A percentile compares a stretch with the other conserved stretches of the same genome.
Conservation (phyloP, 345 rosid genomes). For the Populus davidiana region DNA sequence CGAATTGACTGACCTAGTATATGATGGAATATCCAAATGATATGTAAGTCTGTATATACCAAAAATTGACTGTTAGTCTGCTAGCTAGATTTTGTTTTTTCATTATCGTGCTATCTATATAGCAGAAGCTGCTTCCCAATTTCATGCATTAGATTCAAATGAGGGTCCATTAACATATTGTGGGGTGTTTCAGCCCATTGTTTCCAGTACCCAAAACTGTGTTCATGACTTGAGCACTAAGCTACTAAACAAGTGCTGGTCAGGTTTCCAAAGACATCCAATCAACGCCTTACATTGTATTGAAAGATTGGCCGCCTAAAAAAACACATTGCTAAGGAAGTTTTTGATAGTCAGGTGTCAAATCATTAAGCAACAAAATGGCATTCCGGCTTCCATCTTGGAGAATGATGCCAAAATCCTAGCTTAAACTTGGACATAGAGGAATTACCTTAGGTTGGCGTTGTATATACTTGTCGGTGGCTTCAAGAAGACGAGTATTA, state of each 20-base stretch:
- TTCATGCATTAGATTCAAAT: neutral
- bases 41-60: too few relatives aligned
- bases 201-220: neutral
- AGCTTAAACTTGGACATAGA: neutral
- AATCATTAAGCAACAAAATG: neutral
- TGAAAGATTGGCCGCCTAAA: neutral
- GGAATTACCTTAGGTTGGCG: constrained; percentile 82
- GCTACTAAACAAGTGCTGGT: neutral
- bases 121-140: neutral
- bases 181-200: neutral
- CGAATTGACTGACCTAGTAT: neutral
- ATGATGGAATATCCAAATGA: neutral
- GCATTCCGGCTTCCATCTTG: neutral
- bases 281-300: neutral
- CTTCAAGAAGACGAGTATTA: constrained; percentile 84
- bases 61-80: too few relatives aligned
- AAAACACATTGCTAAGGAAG: neutral
- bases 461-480: constrained; percentile 80
- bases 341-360: neutral
- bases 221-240: neutral
- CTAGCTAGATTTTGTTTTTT: too few relatives aligned
- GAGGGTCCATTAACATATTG: neutral
- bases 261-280: neutral
- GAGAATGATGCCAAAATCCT: neutral
- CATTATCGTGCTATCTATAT: too few relatives aligned